These are phyloP conservation scores for Poa annua DNA, from an alignment of 176 grass and related monocot genomes.

Conservation along the genomic window DNA sequence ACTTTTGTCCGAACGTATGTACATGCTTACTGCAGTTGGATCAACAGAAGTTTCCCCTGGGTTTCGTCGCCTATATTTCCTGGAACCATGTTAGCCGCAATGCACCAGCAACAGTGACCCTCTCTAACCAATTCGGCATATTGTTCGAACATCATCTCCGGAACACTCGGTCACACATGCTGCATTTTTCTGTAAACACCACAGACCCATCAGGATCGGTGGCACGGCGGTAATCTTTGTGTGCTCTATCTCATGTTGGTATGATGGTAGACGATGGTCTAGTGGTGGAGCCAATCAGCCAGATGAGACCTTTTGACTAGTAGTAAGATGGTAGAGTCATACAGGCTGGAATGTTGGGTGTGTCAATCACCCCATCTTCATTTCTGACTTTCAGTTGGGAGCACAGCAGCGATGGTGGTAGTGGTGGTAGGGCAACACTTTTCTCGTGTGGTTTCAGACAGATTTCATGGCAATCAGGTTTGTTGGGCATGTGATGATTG, in stretches of 20 bases:
- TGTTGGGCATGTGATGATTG: conserved; percentile 36
- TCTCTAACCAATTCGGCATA: background rate
- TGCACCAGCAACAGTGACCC: background rate
- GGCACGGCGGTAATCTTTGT: background rate
- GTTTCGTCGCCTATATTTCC: background rate
- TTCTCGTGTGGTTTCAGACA: conserved; percentile 31
- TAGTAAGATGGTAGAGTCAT: background rate
- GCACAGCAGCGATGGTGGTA: background rate
- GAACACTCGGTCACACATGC: background rate
- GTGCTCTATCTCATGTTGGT: background rate
- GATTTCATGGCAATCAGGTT: conserved; percentile 34
- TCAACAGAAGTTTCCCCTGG: background rate
- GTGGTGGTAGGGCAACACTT: conserved; percentile 18
- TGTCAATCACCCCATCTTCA: background rate
- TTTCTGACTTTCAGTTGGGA: conserved; percentile 32
- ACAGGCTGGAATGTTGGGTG: conserved; percentile 35
- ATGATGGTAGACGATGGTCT: background rate
- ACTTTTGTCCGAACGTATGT: background rate
- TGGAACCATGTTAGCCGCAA: conserved; percentile 28
- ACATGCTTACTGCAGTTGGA: background rate
- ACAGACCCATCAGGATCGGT: background rate
- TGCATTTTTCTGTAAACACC: conserved; percentile 20
- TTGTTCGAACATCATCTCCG: background rate
- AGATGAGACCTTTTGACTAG: conserved; percentile 11
- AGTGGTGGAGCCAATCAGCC: background rate